Conservation (phyloP, 169 alveolate genomes). For the Plasmodium ovale region DNA sequence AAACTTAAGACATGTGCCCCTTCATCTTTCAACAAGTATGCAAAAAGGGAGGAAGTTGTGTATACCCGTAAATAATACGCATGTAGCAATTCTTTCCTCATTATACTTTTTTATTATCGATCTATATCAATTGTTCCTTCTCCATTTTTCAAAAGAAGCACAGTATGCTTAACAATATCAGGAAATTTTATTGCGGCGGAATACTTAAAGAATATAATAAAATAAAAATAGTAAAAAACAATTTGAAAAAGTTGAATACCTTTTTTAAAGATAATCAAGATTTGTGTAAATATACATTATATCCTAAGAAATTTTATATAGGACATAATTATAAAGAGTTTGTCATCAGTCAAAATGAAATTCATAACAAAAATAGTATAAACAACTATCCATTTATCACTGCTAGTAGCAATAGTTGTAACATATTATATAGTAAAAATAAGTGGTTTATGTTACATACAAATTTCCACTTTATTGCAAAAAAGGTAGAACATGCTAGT, state of each 20-base stretch:
- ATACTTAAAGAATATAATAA: slow-evolving; percentile 18
- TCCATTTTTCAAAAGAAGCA: background rate
- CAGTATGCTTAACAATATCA: slow-evolving; percentile 8
- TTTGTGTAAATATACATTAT: background rate
- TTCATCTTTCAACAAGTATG: too few species aligned
- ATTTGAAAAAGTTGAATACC: background rate
- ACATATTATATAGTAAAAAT: background rate
- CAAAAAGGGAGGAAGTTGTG: too few species aligned
- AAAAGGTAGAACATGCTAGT: background rate
- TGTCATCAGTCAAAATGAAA: background rate
- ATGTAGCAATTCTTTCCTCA: too few species aligned
- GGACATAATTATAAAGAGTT: background rate
- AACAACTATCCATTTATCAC: background rate
- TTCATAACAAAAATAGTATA: background rate
- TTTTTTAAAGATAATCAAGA: background rate
- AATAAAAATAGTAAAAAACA: background rate
- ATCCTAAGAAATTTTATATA: slow-evolving; percentile 4
- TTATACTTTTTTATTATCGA: too few species aligned
- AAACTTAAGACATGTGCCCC: too few species aligned
- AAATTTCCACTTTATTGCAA: slow-evolving; percentile 4
- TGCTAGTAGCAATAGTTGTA: background rate
- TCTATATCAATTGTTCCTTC: too few species aligned
- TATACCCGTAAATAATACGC: too few species aligned
- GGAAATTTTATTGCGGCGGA: background rate
- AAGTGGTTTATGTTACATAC: background rate